Evolutionary conservation across 1,284 basidiomycete species (phyloP).

Genomic region (Leccinum solheimii): DNA sequence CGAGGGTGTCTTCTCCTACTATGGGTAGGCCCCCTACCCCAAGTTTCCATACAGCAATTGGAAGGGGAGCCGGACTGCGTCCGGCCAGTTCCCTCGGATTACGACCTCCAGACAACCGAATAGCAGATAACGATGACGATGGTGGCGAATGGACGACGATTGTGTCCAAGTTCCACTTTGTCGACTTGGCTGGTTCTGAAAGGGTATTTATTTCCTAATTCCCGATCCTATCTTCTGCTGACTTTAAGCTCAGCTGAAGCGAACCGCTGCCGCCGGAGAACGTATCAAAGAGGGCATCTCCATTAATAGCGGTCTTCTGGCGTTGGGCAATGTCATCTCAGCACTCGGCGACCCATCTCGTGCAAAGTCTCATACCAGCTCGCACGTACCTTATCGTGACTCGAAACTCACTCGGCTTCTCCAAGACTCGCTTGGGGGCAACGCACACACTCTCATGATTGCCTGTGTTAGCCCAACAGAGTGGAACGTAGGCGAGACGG

Average conservation of each 20-base stretch:
- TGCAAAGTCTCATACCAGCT: constrained; percentile 71
- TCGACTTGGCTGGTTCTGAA: constrained; percentile 96
- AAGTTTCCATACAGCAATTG: constrained; percentile 71
- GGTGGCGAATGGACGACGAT: constrained; percentile 84
- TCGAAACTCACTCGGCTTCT: neutral
- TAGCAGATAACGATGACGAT: constrained; percentile 55
- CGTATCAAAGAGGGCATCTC: constrained; percentile 97
- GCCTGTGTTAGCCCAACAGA: constrained; percentile 96
- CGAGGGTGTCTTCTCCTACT: constrained; percentile 68
- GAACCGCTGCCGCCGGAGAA: constrained; percentile 91
- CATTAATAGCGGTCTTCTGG: constrained; percentile 95
- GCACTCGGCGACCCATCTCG: constrained; percentile 93
- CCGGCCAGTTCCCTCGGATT: constrained; percentile 73
- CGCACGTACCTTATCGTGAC: constrained; percentile 52
- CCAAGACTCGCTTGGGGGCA: neutral
- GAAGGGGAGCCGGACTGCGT: constrained; percentile 63
- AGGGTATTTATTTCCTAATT: constrained; percentile 54
- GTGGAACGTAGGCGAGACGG: constrained; percentile 92
- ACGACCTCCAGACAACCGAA: constrained; percentile 50
- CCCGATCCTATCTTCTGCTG: constrained; percentile 14
- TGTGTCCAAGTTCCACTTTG: constrained; percentile 97
- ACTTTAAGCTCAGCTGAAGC: constrained; percentile 65
- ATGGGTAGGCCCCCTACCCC: constrained; percentile 74
- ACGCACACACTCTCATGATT: constrained; percentile 35
- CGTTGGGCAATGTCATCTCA: constrained; percentile 97